These are phyloP conservation scores for Gastroboletus turbinatus DNA, from an alignment of 1,284 basidiomycete species.

Conservation along the genomic window DNA sequence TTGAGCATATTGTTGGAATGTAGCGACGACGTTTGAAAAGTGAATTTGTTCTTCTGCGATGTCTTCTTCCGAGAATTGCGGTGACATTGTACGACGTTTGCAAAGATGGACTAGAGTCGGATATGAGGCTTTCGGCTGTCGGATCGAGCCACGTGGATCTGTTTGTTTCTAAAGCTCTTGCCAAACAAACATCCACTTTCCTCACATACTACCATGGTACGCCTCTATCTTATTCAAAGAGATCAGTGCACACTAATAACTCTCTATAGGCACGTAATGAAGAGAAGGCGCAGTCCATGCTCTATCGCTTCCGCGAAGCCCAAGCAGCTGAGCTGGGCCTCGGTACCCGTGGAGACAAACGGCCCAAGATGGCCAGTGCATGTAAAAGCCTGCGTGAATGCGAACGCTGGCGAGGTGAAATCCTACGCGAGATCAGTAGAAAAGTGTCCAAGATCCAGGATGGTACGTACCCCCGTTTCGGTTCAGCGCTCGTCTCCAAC, in stretches of 20 bases:
- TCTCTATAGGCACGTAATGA: constrained; percentile 84
- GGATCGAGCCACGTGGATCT: constrained; percentile 19
- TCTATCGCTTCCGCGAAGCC: constrained; percentile 97
- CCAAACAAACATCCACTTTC: constrained; percentile 24
- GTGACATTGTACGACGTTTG: constrained; percentile 21
- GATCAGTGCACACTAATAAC: neutral
- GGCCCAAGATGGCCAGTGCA: constrained; percentile 87
- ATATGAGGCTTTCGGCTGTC: neutral
- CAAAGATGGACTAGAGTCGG: too few relatives aligned
- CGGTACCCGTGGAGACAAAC: constrained; percentile 73
- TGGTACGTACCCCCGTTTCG: constrained; percentile 48
- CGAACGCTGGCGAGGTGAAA: constrained; percentile 95
- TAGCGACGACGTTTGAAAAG: constrained; percentile 66
- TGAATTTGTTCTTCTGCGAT: constrained; percentile 57
- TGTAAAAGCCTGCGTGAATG: constrained; percentile 92
- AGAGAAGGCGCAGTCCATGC: constrained; percentile 97
- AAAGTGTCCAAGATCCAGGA: constrained; percentile 99
- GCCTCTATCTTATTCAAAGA: neutral
- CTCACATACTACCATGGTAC: constrained; percentile 18
- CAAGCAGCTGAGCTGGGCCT: constrained; percentile 95
- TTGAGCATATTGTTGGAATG: constrained; percentile 64
- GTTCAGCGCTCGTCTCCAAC: neutral
- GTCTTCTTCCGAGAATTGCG: constrained; percentile 36
- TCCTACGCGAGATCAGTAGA: constrained; percentile 89
- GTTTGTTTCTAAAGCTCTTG: constrained; percentile 27